Evolutionary conservation across 768 basidiomycete species (phyloP).

Genomic region (Phanerodontia chrysosporium): DNA sequence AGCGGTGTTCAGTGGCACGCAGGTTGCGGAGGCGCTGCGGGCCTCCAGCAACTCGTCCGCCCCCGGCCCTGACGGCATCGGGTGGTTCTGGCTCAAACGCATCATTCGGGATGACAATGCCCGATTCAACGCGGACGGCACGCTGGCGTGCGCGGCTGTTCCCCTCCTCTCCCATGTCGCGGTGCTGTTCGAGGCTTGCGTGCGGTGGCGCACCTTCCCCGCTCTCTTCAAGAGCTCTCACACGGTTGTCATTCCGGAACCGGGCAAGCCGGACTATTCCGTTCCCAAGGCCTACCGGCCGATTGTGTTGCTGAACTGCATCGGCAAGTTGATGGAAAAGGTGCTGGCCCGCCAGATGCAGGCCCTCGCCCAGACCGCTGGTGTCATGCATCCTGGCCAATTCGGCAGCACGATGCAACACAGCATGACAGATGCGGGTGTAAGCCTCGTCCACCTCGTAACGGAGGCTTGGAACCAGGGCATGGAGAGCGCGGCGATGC

Average conservation of each 20-base stretch:
- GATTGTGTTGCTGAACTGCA: slow-evolving; percentile 20
- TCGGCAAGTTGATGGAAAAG: slow-evolving; percentile 22
- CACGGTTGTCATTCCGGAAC: slow-evolving; percentile 21
- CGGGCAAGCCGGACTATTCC: slow-evolving; percentile 18
- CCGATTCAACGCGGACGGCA: not conserved
- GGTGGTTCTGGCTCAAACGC: slow-evolving; percentile 6
- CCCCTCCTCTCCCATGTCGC: not conserved
- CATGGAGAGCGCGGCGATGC: slow-evolving; percentile 2
- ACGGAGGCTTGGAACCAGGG: not conserved
- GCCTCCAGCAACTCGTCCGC: slow-evolving; percentile 1
- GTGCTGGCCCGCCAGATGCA: slow-evolving; percentile 15
- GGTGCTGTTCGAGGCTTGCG: slow-evolving; percentile 10
- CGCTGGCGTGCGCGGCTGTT: no score
- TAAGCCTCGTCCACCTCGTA: slow-evolving; percentile 13
- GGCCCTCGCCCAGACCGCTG: slow-evolving; percentile 10
- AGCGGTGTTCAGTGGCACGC: not conserved
- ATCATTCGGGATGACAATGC: not conserved
- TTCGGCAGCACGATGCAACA: slow-evolving; percentile 15
- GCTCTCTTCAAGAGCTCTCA: slow-evolving; percentile 7
- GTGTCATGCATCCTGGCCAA: slow-evolving; percentile 14
- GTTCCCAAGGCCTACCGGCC: slow-evolving; percentile 22
- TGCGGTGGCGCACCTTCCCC: slow-evolving; percentile 7
- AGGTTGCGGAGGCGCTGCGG: slow-evolving; percentile 1
- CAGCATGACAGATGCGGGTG: slow-evolving; percentile 15
- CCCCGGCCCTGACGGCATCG: slow-evolving; percentile 6